Evolutionary conservation across 352 stramenopile genomes (phyloP), one percentile per base, ranked within the genome.

Genomic region (Thraustochytrium aureum): DNA sequence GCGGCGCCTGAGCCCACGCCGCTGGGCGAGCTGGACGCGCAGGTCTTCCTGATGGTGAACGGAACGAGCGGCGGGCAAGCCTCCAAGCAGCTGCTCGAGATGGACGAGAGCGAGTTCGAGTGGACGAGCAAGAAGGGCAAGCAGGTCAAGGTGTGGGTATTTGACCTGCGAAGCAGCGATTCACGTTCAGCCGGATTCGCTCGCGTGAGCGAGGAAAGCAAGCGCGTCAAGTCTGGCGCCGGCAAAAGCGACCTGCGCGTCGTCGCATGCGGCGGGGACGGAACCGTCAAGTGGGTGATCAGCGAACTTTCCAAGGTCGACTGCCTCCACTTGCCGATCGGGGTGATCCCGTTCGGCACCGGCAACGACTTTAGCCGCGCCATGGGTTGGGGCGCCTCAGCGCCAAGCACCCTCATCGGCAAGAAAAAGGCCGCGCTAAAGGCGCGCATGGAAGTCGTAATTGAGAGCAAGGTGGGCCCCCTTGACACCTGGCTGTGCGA

Each of bases 31-130:
- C 54, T 79, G 17, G 30, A 59, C 7, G 69, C 47, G 17, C 69
- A 73, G 50, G 39, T 79, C 50, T 79, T 79, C 54, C n/a, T 79
- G 4, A 74, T 79, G 69, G 69, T 79, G 4, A 79, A 79, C 59
- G 69, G 56, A 30, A 35, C 6, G 7, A 62, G 39, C 2, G 66
- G 69, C n/a, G 69, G 69, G 26, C 59, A 79, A 22, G 69, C 69
- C 22, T 38, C 52, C 30, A 72, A 72, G 26, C 47, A n/a, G 41
- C 69, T 79, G 30, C 69, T 79, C 7, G 50, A 79, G 22, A 45
- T 79, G 26, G 37, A n/a, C 14, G 7, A 3, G 30, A 2, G 47
- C 10, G 35, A 43, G n/a, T 54, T 79, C 17, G 69, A 74, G 26
- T 35, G 65, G 69, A 79, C 1, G 37, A 79, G 32, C 6, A 1